A percentile compares a stretch with the other conserved stretches of the same genome.
Evolutionary conservation across 805 yeast species (phyloP).

Genomic region (Yamadazyma nakazawae): DNA sequence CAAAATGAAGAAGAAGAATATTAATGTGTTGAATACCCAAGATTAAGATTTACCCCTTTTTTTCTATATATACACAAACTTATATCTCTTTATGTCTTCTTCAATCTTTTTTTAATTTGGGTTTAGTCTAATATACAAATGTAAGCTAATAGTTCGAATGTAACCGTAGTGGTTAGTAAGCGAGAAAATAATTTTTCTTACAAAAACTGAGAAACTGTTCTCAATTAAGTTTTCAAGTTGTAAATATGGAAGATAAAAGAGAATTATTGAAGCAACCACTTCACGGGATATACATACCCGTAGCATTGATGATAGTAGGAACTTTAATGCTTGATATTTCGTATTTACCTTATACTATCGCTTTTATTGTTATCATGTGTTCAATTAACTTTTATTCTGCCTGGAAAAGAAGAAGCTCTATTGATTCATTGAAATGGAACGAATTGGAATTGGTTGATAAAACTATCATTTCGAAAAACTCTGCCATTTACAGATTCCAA

Average conservation of each 20-base stretch:
- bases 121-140: constrained; percentile 5
- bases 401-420: constrained; percentile 41
- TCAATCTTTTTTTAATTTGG: constrained; percentile 6
- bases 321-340: constrained; percentile 49
- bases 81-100: constrained; percentile 1
- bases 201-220: neutral
- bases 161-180: neutral
- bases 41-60: neutral
- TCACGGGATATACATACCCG: constrained; percentile 75
- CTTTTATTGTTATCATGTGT: constrained; percentile 34
- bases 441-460: constrained; percentile 69
- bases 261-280: constrained; percentile 65
- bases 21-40: constrained; percentile 15
- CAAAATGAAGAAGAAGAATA: constrained; percentile 65
- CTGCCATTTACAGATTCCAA: constrained; percentile 73
- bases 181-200: neutral
- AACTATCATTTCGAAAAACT: constrained; percentile 65
- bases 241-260: constrained; percentile 39
- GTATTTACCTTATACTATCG: constrained; percentile 45
- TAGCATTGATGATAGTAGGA: constrained; percentile 58
- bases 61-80: neutral
- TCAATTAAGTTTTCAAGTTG: neutral
- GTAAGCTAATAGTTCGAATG: neutral
- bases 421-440: constrained; percentile 54
- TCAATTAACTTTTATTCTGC: constrained; percentile 35